phyloP scores from a whole-genome alignment of 2,329 filamentous ascomycete genomes.

The Helotiales sp. region DNA sequence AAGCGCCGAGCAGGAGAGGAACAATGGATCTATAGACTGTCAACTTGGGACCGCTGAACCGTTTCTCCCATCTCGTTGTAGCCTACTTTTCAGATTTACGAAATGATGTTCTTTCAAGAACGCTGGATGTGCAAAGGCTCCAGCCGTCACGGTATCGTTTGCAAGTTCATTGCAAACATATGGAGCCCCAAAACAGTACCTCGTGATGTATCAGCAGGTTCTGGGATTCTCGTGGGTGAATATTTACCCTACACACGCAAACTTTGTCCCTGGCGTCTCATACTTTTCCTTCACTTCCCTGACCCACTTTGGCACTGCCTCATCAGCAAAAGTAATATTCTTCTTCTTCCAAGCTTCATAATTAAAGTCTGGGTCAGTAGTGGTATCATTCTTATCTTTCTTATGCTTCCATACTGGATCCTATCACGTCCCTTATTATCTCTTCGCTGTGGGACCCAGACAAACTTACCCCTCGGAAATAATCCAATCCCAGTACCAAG shows the following conservation, averaged over 20 bases:
- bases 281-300: constrained; percentile 3
- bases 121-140: constrained; percentile 52
- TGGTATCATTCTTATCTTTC: not conserved
- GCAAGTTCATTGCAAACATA: constrained; percentile 46
- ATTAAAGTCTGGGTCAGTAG: constrained; percentile 3
- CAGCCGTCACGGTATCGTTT: constrained; percentile 38
- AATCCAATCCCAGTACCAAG: constrained; percentile 4
- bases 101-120: constrained; percentile 50
- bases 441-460: not conserved
- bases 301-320: constrained; percentile 1
- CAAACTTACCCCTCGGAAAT: constrained; percentile 2
- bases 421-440: not conserved
- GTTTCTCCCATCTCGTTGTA: not conserved
- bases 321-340: constrained; percentile 2
- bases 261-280: not conserved
- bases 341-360: constrained; percentile 5
- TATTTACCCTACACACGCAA: constrained; percentile 5
- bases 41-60: too few relatives aligned
- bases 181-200: constrained; percentile 37
- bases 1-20: constrained; percentile 46
- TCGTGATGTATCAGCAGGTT: not conserved
- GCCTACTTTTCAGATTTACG: constrained; percentile 37
- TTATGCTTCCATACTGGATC: constrained; percentile 5
- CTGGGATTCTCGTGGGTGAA: not conserved
- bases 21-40: constrained; percentile 39